A percentile compares a stretch with the other conserved stretches of the same genome.
These are phyloP conservation scores for Rosa persica DNA, from an alignment of 306 rosid genomes.

Conservation along the genomic window DNA sequence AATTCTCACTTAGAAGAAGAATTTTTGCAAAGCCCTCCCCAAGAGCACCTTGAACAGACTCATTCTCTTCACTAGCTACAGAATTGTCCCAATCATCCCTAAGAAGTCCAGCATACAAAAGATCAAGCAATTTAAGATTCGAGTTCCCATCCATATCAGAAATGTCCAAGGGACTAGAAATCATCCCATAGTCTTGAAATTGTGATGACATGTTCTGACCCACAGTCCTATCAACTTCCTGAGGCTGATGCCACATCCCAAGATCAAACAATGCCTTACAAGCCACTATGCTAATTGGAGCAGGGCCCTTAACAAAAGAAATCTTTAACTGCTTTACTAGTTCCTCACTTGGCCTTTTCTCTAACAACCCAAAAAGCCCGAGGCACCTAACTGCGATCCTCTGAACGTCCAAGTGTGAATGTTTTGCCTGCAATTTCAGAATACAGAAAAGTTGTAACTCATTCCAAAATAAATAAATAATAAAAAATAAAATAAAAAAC, in stretches of 20 bases:
- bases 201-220: conserved; percentile 36
- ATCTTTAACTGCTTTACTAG: conserved; percentile 68
- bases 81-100: conserved; percentile 54
- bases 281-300: conserved; percentile 63
- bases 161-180: conserved; percentile 52
- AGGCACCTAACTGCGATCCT: conserved; percentile 85
- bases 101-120: conserved; percentile 66
- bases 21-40: conserved; percentile 97
- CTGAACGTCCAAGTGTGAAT: conserved; percentile 82
- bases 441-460: conserved; percentile 21
- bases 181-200: conserved; percentile 37
- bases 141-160: conserved; percentile 51
- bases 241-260: conserved; percentile 88
- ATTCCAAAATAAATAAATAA: neutral
- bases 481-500: neutral
- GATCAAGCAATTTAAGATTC: conserved; percentile 57
- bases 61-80: conserved; percentile 58
- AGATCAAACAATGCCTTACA: conserved; percentile 81
- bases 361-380: conserved; percentile 90
- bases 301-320: conserved; percentile 66
- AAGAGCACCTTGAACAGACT: conserved; percentile 64
- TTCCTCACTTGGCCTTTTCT: conserved; percentile 70
- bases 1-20: conserved; percentile 81
- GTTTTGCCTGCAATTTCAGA: conserved; percentile 72
- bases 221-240: conserved; percentile 66